Percentiles rank a stretch among this genome's conserved stretches.
These are phyloP conservation scores for Andrographis paniculata DNA, from an alignment of 305 asterid genomes.

Conservation along the genomic window DNA sequence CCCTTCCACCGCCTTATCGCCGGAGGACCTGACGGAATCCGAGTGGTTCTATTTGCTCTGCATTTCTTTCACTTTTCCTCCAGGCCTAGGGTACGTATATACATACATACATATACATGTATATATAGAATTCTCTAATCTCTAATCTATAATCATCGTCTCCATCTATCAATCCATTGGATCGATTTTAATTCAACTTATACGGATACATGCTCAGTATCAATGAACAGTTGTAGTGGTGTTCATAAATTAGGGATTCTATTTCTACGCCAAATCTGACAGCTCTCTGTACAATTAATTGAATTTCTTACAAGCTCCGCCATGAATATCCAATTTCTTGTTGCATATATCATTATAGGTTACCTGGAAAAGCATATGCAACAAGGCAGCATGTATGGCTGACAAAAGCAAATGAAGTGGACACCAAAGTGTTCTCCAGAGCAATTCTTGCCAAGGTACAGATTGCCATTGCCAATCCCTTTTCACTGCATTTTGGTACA, in stretches of 20 bases:
- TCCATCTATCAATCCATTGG: too few relatives aligned
- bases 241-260: too few relatives aligned
- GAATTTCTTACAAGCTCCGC: too few relatives aligned
- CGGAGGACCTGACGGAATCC: slow-evolving; percentile 88
- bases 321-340: too few relatives aligned
- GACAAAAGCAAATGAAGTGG: slow-evolving; percentile 50
- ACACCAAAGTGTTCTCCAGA: slow-evolving; percentile 61
- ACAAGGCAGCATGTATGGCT: slow-evolving; percentile 68
- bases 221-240: too few relatives aligned
- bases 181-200: too few relatives aligned
- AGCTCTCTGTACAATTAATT: too few relatives aligned
- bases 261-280: too few relatives aligned
- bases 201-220: too few relatives aligned
- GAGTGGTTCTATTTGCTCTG: slow-evolving; percentile 92
- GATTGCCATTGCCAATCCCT: neutral
- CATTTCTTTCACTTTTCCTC: slow-evolving; percentile 74
- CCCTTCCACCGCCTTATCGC: slow-evolving; percentile 66
- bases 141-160: too few relatives aligned
- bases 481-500: neutral
- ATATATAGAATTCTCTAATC: too few relatives aligned
- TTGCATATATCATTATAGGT: slow-evolving; percentile 6
- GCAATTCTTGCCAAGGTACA: slow-evolving; percentile 84
- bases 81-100: slow-evolving; percentile 44
- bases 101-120: too few relatives aligned
- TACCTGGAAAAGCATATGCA: slow-evolving; percentile 72